Conservation (phyloP, 2,329 filamentous ascomycete species). For the Fusarium papillatum region DNA sequence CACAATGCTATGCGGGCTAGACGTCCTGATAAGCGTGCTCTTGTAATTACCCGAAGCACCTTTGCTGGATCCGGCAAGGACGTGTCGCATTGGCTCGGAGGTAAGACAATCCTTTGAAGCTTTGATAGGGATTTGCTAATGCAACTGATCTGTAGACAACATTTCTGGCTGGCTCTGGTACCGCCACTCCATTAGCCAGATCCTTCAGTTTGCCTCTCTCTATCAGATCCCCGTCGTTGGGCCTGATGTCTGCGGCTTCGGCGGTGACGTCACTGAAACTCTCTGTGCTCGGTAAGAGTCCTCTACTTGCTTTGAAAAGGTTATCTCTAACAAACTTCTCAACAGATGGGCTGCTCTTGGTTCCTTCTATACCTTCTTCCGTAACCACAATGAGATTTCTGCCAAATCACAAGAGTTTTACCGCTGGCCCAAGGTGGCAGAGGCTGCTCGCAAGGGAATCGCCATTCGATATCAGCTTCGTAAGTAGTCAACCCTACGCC, state of each 20-base stretch:
- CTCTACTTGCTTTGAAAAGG: accelerated
- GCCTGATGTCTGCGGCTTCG: conserved; percentile 84
- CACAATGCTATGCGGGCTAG: conserved; percentile 75
- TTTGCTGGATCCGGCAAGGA: conserved; percentile 79
- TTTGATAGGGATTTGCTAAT: no score
- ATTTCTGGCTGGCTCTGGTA: conserved; percentile 68
- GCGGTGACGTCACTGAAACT: conserved; percentile 60
- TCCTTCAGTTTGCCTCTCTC: conserved; percentile 72
- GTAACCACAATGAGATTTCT: conserved; percentile 70
- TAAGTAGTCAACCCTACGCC: background rate
- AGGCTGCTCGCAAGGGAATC: conserved; percentile 76
- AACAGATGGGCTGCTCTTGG: conserved; percentile 74
- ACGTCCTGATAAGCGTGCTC: conserved; percentile 73
- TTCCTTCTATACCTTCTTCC: conserved; percentile 77
- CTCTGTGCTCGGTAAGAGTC: conserved; percentile 33
- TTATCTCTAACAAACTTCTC: background rate
- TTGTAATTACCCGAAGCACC: conserved; percentile 83
- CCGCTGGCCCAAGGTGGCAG: conserved; percentile 71
- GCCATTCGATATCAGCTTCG: conserved; percentile 75
- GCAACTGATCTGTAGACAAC: conserved; percentile 35
- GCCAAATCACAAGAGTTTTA: conserved; percentile 73
- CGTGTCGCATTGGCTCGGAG: conserved; percentile 72
- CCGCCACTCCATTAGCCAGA: conserved; percentile 68
- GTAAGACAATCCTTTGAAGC: conserved; percentile 1
- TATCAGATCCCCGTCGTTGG: conserved; percentile 80